These are phyloP conservation scores for Gnomoniopsis smithogilvyi DNA, from an alignment of 2,329 filamentous ascomycete genomes.

Conservation along the genomic window DNA sequence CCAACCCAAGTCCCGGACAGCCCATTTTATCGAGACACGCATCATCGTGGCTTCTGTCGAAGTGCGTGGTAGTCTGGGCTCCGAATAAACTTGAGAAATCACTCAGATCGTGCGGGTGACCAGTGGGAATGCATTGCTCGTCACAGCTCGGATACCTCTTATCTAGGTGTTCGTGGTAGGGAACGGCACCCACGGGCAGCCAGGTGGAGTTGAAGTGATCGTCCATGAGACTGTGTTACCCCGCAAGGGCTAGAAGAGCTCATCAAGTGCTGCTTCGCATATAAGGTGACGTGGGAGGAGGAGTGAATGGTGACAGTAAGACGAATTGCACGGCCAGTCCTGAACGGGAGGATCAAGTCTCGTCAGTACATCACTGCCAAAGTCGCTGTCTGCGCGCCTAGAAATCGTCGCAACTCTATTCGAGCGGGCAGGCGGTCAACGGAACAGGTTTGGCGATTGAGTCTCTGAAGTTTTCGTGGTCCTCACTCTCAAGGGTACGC, in stretches of 20 bases:
- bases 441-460: no score
- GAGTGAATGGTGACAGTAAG: background rate
- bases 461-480: no score
- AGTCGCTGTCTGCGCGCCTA: background rate
- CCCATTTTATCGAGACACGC: slow-evolving; percentile 15
- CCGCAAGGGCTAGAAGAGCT: background rate
- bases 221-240: background rate
- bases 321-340: background rate
- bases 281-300: background rate
- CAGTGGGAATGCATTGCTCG: background rate
- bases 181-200: background rate
- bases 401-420: no score
- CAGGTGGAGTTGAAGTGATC: background rate
- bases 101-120: background rate
- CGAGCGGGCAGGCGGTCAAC: no score
- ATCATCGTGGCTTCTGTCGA: slow-evolving; percentile 15
- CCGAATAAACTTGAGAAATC: background rate
- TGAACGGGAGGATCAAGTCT: background rate
- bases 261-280: background rate
- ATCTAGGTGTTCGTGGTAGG: background rate
- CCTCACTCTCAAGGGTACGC: no score
- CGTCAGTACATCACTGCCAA: background rate
- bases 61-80: background rate
- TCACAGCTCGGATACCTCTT: background rate
- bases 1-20: slow-evolving; percentile 15